phyloP scores from a whole-genome alignment of 768 basidiomycete genomes.

The Termitomyces sp. region DNA sequence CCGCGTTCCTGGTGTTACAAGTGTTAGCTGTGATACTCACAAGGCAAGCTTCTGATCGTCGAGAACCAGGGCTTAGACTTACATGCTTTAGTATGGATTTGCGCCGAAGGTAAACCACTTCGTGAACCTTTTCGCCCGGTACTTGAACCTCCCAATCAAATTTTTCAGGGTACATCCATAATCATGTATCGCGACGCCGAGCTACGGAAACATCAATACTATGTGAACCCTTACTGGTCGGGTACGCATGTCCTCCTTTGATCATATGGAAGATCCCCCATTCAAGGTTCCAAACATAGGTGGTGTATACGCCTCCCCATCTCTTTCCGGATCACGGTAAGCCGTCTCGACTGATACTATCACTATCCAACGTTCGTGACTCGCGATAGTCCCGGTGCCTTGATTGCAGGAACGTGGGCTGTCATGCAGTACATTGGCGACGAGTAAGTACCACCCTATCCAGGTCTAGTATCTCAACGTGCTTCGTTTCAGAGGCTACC shows the following conservation, averaged over 20 bases:
- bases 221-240: slow-evolving; percentile 76
- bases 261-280: neutral
- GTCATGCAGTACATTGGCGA: slow-evolving; percentile 92
- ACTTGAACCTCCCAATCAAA: neutral
- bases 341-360: slow-evolving; percentile 11
- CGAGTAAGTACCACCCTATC: slow-evolving; percentile 46
- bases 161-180: slow-evolving; percentile 76
- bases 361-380: neutral
- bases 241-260: slow-evolving; percentile 34
- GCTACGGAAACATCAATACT: slow-evolving; percentile 82
- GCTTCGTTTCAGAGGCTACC: slow-evolving; percentile 64
- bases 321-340: slow-evolving; percentile 86
- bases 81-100: slow-evolving; percentile 71
- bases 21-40: slow-evolving; percentile 95
- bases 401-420: slow-evolving; percentile 96
- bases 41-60: slow-evolving; percentile 46
- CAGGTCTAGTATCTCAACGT: neutral
- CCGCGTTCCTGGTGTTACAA: slow-evolving; percentile 84
- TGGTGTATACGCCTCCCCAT: slow-evolving; percentile 88
- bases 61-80: slow-evolving; percentile 1
- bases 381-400: slow-evolving; percentile 64
- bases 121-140: neutral
- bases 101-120: slow-evolving; percentile 70
- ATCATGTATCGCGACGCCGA: slow-evolving; percentile 88
- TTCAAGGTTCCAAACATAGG: slow-evolving; percentile 34